Base-by-base conservation (phyloP, 1,284 basidiomycete genomes). In the Heterobasidion irregulare region DNA sequence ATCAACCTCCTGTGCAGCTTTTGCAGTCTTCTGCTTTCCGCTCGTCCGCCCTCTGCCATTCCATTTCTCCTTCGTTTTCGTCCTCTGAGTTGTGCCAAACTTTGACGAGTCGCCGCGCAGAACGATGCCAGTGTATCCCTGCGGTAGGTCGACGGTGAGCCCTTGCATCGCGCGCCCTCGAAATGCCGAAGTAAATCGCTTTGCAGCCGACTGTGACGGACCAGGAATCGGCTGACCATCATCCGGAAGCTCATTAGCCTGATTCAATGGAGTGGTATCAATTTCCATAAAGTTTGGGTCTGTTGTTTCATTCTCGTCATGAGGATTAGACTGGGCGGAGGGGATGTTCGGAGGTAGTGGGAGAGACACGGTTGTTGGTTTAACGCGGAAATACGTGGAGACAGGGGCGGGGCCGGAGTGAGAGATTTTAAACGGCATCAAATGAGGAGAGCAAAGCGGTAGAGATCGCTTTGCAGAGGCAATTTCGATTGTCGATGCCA, bases 391-490 rank as follows among this genome's bases (percentile, higher is more conserved):
- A 67, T 84, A 92, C 6, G 84, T 85, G 6, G 83, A 83, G 16
- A 92, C 72, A 2, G 83, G 82, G 0, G 89, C 88, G 15, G 77
- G 77, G 0, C 90, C 91, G 6, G 78, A 74, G 67, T 90, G 80
- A 2, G 75, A 70, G 56, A 92, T 82, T 60, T 86, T 81, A 61
- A 92, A 92, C 1, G 90, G 90, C 84, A 93, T 87, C 47, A 93
- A 76, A 64, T 84, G 76, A 2, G 86, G 84, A 2, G 70, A 66
- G 33, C 72, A 74, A 52, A 54, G 50, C 5, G 72, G 67, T 6
- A 77, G 64, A 13, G 58, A 7, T 19, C 33, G 12, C 16, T 52
- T 52, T 6, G 33, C n/a, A n/a, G 32, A 3, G n/a, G 32, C 33
- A 36, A 55, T 45, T 7, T 19, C n/a, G 35, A 55, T 50, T 9